These are phyloP conservation scores for Delonix regia DNA, from an alignment of 306 rosid species.

Conservation along the genomic window DNA sequence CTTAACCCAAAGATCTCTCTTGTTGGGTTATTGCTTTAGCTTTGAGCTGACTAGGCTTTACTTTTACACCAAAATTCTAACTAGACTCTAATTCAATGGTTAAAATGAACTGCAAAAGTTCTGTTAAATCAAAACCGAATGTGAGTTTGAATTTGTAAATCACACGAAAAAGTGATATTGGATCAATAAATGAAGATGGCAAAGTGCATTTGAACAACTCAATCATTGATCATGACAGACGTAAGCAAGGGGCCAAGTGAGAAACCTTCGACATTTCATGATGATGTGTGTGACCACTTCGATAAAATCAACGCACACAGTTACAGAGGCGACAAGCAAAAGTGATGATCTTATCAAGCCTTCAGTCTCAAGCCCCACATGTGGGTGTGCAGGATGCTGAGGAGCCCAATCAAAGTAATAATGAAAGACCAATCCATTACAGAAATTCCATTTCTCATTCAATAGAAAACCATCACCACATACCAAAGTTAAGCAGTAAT, in stretches of 20 bases:
- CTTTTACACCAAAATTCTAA: too few species aligned
- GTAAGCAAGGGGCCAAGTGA: conserved; percentile 16
- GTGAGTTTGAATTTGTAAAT: neutral
- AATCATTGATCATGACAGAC: neutral
- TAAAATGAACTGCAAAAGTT: neutral
- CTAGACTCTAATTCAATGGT: too few species aligned
- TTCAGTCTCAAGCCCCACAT: conserved; percentile 22
- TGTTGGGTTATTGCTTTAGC: too few species aligned
- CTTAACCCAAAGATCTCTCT: too few species aligned
- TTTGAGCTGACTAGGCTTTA: too few species aligned
- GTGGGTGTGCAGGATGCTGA: conserved; percentile 24
- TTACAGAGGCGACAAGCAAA: conserved; percentile 34
- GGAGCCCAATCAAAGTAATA: conserved; percentile 31
- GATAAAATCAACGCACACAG: conserved; percentile 15
- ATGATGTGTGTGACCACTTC: conserved; percentile 34
- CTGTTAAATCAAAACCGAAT: neutral
- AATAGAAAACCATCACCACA: conserved; percentile 33
- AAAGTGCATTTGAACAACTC: neutral
- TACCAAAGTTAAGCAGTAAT: conserved; percentile 14
- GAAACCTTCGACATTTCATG: conserved; percentile 37
- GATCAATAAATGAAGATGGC: neutral
- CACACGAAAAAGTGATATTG: neutral
- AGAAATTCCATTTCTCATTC: conserved; percentile 22
- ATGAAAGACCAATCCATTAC: conserved; percentile 4
- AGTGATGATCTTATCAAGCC: conserved; percentile 20